phyloP scores from a whole-genome alignment of 148 eudicot genomes.

The Fagopyrum homotropicum region DNA sequence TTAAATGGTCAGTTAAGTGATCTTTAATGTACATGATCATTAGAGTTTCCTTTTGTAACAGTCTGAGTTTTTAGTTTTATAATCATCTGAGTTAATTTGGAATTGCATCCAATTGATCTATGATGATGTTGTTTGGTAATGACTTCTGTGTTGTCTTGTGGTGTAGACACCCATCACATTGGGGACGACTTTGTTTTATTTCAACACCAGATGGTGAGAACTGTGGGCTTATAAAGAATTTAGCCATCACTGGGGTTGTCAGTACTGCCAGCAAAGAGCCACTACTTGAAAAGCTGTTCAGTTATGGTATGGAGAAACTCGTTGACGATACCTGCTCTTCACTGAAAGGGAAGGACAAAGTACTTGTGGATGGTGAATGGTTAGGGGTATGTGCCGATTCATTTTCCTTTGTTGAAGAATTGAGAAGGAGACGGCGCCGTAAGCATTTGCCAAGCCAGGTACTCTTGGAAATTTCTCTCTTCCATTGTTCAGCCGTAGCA shows the following conservation, averaged over 20 bases:
- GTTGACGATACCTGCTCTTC: constrained; percentile 46
- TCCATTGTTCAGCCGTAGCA: neutral
- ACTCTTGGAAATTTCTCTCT: neutral
- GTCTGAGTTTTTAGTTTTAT: neutral
- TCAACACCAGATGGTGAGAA: constrained; percentile 96
- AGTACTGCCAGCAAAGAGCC: constrained; percentile 41
- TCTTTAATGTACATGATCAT: neutral
- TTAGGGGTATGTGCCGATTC: constrained; percentile 70
- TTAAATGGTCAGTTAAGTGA: neutral
- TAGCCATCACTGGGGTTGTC: constrained; percentile 78
- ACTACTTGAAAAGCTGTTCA: constrained; percentile 35
- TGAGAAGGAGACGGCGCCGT: constrained; percentile 53
- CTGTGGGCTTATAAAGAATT: constrained; percentile 89
- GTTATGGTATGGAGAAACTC: constrained; percentile 63
- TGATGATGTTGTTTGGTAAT: neutral
- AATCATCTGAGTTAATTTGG: neutral
- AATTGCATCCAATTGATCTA: neutral
- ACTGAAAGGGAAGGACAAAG: constrained; percentile 50
- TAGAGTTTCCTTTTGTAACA: neutral
- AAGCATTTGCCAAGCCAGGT: constrained; percentile 62
- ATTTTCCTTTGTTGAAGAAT: constrained; percentile 45
- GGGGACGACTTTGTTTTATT: constrained; percentile 86
- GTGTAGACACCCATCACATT: constrained; percentile 95
- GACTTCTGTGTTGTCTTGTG: constrained; percentile 4
- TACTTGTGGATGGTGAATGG: constrained; percentile 83